Percentiles rank a stretch among this genome's conserved stretches.
Conservation (phyloP, 2,329 filamentous ascomycete genomes). For the Neofusicoccum ribis region DNA sequence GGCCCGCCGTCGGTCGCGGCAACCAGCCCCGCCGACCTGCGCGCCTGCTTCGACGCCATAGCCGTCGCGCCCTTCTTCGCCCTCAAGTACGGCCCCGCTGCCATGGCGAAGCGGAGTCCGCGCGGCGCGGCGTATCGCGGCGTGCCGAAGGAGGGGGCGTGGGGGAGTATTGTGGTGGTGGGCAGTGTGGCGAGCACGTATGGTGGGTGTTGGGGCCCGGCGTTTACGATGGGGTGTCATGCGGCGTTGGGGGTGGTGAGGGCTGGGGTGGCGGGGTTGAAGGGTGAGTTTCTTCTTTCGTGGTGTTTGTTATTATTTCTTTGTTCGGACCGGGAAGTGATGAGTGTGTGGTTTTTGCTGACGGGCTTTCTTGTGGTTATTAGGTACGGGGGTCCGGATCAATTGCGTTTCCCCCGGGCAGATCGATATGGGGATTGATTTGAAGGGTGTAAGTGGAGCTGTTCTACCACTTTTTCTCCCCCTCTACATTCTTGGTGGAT, state of each 20-base stretch:
- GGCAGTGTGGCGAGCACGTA: slow-evolving; percentile 58
- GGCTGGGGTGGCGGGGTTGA: slow-evolving; percentile 58
- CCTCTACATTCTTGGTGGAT: too few relatives aligned
- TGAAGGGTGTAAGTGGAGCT: slow-evolving; percentile 43
- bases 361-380: slow-evolving; percentile 27
- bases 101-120: slow-evolving; percentile 27
- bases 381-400: slow-evolving; percentile 55
- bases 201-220: slow-evolving; percentile 60
- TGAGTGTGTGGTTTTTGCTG: background rate
- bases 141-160: slow-evolving; percentile 59
- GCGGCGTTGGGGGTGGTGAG: slow-evolving; percentile 62
- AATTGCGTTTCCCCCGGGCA: slow-evolving; percentile 54
- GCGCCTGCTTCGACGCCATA: slow-evolving; percentile 61
- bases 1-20: slow-evolving; percentile 58
- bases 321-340: too few relatives aligned
- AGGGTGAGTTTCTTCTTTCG: slow-evolving; percentile 33
- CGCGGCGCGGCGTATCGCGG: slow-evolving; percentile 52
- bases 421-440: slow-evolving; percentile 49
- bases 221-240: slow-evolving; percentile 62
- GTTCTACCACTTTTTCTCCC: too few relatives aligned
- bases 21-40: slow-evolving; percentile 58
- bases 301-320: too few relatives aligned
- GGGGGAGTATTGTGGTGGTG: slow-evolving; percentile 65
- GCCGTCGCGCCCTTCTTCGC: slow-evolving; percentile 64
- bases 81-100: slow-evolving; percentile 63